phyloP scores from a whole-genome alignment of 2,329 filamentous ascomycete species.

The Simplicillium sp. region DNA sequence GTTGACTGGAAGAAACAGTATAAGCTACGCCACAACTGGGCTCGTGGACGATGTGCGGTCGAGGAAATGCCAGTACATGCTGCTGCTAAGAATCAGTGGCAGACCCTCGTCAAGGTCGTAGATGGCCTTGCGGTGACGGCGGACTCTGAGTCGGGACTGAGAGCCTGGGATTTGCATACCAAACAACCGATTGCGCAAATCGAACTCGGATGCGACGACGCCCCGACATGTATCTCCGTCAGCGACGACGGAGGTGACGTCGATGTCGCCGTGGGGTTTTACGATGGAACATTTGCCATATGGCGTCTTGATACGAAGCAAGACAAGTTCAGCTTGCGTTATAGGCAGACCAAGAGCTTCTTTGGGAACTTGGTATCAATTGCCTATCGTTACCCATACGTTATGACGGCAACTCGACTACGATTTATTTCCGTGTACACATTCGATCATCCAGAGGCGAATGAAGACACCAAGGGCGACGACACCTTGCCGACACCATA shows the following conservation, averaged over 20 bases:
- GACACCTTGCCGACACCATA: slow-evolving; percentile 15
- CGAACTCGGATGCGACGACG: slow-evolving; percentile 18
- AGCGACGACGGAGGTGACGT: slow-evolving; percentile 44
- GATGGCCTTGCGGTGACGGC: slow-evolving; percentile 72
- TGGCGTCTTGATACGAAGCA: slow-evolving; percentile 48
- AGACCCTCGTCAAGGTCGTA: slow-evolving; percentile 68
- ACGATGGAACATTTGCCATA: slow-evolving; percentile 60
- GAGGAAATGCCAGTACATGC: slow-evolving; percentile 59
- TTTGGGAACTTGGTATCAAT: slow-evolving; percentile 60
- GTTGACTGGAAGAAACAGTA: slow-evolving; percentile 86
- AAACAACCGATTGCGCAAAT: slow-evolving; percentile 47
- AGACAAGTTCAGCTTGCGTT: slow-evolving; percentile 36
- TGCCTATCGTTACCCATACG: slow-evolving; percentile 64
- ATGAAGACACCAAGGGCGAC: slow-evolving; percentile 3
- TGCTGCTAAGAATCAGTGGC: slow-evolving; percentile 26
- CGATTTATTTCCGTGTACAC: slow-evolving; percentile 71
- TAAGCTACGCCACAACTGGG: slow-evolving; percentile 85
- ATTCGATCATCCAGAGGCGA: slow-evolving; percentile 30
- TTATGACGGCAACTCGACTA: slow-evolving; percentile 67
- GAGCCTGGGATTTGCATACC: slow-evolving; percentile 68
- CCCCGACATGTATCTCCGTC: slow-evolving; percentile 57
- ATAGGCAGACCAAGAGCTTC: slow-evolving; percentile 51
- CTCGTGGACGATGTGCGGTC: slow-evolving; percentile 68
- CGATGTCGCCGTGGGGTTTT: slow-evolving; percentile 59
- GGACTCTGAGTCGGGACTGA: slow-evolving; percentile 58